Conservation (phyloP, 2,329 filamentous ascomycete genomes). For the Pseudocercospora ulei region DNA sequence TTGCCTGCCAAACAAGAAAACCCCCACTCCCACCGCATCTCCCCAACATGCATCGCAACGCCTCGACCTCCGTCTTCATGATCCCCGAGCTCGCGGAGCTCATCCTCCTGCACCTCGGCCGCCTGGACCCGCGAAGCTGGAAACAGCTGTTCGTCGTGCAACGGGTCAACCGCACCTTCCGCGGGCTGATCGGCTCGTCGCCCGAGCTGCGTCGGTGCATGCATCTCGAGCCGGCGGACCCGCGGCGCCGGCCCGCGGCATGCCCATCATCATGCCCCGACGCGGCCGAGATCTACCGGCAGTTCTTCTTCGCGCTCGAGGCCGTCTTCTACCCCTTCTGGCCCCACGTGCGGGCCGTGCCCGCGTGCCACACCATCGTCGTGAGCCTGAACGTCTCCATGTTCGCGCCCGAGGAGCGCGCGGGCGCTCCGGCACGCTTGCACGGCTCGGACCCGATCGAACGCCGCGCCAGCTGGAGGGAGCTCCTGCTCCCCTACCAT, state of each 20-base stretch:
- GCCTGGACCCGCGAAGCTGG: conserved; percentile 16
- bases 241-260: not conserved
- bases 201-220: conserved; percentile 18
- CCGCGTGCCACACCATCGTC: conserved; percentile 14
- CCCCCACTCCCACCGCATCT: too few species aligned
- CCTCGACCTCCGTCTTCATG: conserved; percentile 15
- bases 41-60: conserved; percentile 15
- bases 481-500: conserved; percentile 19
- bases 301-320: conserved; percentile 21
- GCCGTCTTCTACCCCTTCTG: conserved; percentile 22
- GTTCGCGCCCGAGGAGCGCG: conserved; percentile 21
- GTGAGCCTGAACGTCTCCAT: conserved; percentile 22
- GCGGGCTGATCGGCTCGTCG: conserved; percentile 18
- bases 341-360: conserved; percentile 19
- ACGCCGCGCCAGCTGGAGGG: conserved; percentile 19
- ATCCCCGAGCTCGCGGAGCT: conserved; percentile 22
- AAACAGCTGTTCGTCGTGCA: conserved; percentile 22
- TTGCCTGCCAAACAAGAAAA: too few species aligned
- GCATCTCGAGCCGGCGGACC: conserved; percentile 17
- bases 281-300: conserved; percentile 17
- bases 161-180: conserved; percentile 20
- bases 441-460: conserved; percentile 19
- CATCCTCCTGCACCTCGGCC: conserved; percentile 20
- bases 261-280: conserved; percentile 15
- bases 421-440: conserved; percentile 13